Conservation (phyloP, 352 stramenopile genomes). For the Peronospora belbahrii region DNA sequence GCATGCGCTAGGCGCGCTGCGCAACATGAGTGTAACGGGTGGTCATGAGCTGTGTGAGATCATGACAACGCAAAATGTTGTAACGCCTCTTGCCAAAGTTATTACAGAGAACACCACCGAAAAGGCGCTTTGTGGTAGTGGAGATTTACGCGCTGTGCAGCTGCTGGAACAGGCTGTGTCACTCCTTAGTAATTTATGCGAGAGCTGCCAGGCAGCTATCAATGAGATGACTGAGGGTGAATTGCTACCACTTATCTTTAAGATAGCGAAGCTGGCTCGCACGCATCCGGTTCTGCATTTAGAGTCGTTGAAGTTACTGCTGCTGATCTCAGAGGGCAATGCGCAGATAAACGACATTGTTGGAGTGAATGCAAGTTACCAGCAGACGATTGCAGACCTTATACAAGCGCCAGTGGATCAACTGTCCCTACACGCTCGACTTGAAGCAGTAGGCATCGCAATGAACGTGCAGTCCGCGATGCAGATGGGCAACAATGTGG, state of each 20-base stretch:
- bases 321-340: slow-evolving; percentile 80
- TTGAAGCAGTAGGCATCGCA: slow-evolving; percentile 65
- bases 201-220: slow-evolving; percentile 73
- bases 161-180: slow-evolving; percentile 77
- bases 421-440: slow-evolving; percentile 35
- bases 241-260: slow-evolving; percentile 66
- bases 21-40: slow-evolving; percentile 85
- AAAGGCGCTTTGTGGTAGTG: slow-evolving; percentile 44
- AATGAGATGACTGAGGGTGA: slow-evolving; percentile 75
- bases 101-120: slow-evolving; percentile 51
- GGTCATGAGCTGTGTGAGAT: slow-evolving; percentile 76
- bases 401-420: slow-evolving; percentile 55
- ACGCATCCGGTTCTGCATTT: slow-evolving; percentile 49
- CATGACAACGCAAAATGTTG: slow-evolving; percentile 68
- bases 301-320: slow-evolving; percentile 74
- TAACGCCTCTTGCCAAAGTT: slow-evolving; percentile 71
- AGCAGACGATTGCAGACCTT: slow-evolving; percentile 55
- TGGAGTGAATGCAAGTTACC: slow-evolving; percentile 46
- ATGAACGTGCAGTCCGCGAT: slow-evolving; percentile 77
- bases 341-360: slow-evolving; percentile 67
- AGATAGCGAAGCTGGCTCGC: slow-evolving; percentile 49
- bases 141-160: slow-evolving; percentile 57
- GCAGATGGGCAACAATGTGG: slow-evolving; percentile 61
- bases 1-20: slow-evolving; percentile 69
- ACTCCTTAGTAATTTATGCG: slow-evolving; percentile 73